Evolutionary conservation across 176 grass and related monocot species (phyloP).

Genomic region (Aegilops longissima): DNA sequence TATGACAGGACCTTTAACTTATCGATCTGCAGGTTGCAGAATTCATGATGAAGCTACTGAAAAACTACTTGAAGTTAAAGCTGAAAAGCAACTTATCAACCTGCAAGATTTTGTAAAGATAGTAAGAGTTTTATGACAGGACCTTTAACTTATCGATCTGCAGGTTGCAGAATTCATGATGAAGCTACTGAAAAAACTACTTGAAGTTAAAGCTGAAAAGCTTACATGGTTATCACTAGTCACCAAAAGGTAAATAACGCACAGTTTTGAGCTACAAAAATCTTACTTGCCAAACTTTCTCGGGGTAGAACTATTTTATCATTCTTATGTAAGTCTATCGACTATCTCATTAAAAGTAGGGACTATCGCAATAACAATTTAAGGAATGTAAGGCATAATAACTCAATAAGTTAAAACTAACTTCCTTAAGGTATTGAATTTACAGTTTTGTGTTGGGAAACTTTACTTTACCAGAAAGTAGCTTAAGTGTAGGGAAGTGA

Average conservation of each 20-base stretch:
- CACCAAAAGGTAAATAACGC: constrained; percentile 14
- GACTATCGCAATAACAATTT: background rate
- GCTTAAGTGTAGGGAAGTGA: constrained; percentile 1
- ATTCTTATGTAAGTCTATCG: background rate
- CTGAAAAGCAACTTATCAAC: constrained; percentile 67
- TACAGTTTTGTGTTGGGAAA: background rate
- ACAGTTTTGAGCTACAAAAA: background rate
- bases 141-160: constrained; percentile 83
- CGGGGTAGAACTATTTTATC: background rate
- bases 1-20: constrained; percentile 80
- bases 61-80: constrained; percentile 12
- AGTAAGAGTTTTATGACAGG: constrained; percentile 33
- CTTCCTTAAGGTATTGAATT: constrained; percentile 4
- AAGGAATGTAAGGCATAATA: constrained; percentile 22
- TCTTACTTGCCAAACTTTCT: constrained; percentile 9
- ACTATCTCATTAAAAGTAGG: constrained; percentile 22
- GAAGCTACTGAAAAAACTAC: background rate
- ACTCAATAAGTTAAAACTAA: constrained; percentile 35
- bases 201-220: constrained; percentile 18
- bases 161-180: constrained; percentile 10
- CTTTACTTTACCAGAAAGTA: background rate
- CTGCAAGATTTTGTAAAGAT: constrained; percentile 50
- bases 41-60: background rate
- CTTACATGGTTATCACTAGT: background rate
- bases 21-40: constrained; percentile 39